phyloP scores from a whole-genome alignment of 257 asterid genomes.

The Thymus mandschuricus region DNA sequence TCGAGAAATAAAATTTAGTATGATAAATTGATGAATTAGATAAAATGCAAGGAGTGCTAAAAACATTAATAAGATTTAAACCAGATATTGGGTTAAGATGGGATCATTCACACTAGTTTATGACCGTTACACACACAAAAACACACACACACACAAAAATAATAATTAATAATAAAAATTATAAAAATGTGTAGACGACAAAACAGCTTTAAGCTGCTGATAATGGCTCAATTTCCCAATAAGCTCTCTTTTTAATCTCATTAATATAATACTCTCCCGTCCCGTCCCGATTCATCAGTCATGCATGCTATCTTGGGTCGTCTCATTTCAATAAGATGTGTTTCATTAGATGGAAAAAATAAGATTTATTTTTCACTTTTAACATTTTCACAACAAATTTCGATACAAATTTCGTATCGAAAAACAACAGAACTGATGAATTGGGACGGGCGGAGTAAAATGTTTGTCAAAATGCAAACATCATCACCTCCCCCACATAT shows the following conservation, averaged over 20 bases:
- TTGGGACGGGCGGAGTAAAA: background rate
- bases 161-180: background rate
- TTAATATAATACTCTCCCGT: too few relatives aligned
- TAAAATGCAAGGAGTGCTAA: background rate
- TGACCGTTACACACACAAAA: conserved; percentile 38
- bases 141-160: background rate
- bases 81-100: conserved; percentile 13
- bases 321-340: too few relatives aligned
- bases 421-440: too few relatives aligned
- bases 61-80: background rate
- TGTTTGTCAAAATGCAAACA: conserved; percentile 12
- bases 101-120: conserved; percentile 27
- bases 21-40: too few relatives aligned
- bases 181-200: conserved; percentile 17
- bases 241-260: conserved; percentile 9
- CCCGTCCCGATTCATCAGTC: too few relatives aligned
- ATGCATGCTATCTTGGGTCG: too few relatives aligned
- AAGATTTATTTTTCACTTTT: too few relatives aligned
- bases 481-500: background rate
- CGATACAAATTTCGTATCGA: too few relatives aligned
- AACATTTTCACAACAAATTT: too few relatives aligned
- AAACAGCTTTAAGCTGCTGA: conserved; percentile 11
- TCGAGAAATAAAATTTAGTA: too few relatives aligned
- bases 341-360: too few relatives aligned
- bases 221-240: conserved; percentile 28